phyloP scores from a whole-genome alignment of 805 yeast genomes.

The Metschnikowia santaceciliae region DNA sequence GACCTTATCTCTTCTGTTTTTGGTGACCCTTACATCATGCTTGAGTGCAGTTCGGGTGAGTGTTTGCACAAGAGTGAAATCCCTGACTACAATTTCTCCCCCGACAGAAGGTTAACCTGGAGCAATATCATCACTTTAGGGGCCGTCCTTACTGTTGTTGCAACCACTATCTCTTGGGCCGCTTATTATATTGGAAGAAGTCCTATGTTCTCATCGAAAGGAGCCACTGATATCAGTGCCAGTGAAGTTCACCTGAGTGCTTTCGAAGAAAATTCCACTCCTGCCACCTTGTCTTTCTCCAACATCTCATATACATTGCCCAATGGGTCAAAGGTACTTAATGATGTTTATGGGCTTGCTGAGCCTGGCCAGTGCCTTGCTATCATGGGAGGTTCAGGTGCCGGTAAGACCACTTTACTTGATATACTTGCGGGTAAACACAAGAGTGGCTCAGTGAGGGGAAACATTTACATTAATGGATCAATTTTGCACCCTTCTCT shows the following conservation, averaged over 20 bases:
- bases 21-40: slow-evolving; percentile 88
- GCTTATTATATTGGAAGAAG: slow-evolving; percentile 53
- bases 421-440: slow-evolving; percentile 89
- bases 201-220: slow-evolving; percentile 50
- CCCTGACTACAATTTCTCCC: slow-evolving; percentile 82
- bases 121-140: slow-evolving; percentile 46
- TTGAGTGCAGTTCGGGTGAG: slow-evolving; percentile 81
- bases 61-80: slow-evolving; percentile 89
- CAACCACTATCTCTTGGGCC: slow-evolving; percentile 39
- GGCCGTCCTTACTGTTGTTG: slow-evolving; percentile 41
- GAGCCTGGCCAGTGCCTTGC: slow-evolving; percentile 89
- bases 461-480: slow-evolving; percentile 78
- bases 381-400: slow-evolving; percentile 98
- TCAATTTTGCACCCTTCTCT: slow-evolving; percentile 39
- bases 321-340: slow-evolving; percentile 50
- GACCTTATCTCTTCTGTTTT: slow-evolving; percentile 84
- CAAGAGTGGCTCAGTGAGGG: slow-evolving; percentile 68
- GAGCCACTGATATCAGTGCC: slow-evolving; percentile 10
- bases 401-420: slow-evolving; percentile 91
- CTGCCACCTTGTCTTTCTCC: slow-evolving; percentile 74
- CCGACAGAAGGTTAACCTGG: slow-evolving; percentile 40
- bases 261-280: slow-evolving; percentile 52
- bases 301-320: slow-evolving; percentile 56
- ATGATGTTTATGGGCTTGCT: slow-evolving; percentile 67
- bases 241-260: slow-evolving; percentile 28